phyloP scores from a whole-genome alignment of 306 rosid genomes.

The Lotus japonicus region DNA sequence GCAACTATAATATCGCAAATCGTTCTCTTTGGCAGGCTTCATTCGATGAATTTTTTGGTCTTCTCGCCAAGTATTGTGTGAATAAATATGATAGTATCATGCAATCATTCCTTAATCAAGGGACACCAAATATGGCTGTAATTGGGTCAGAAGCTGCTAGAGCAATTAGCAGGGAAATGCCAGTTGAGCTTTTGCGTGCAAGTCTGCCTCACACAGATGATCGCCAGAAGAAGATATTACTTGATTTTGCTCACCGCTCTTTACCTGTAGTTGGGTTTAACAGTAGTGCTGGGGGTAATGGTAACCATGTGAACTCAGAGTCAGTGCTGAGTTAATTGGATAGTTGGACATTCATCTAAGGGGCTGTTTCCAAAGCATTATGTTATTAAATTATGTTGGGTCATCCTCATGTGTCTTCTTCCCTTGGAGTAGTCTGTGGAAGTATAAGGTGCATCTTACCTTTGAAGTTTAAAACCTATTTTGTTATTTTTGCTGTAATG shows the following conservation, averaged over 20 bases:
- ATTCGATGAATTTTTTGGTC: slow-evolving; percentile 70
- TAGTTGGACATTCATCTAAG: slow-evolving; percentile 12
- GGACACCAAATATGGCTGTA: slow-evolving; percentile 40
- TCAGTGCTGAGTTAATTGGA: slow-evolving; percentile 44
- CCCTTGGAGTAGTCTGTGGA: slow-evolving; percentile 26
- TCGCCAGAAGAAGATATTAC: slow-evolving; percentile 55
- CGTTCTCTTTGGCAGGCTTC: slow-evolving; percentile 96
- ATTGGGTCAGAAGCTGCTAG: slow-evolving; percentile 61
- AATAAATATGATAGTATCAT: slow-evolving; percentile 67
- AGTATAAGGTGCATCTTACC: slow-evolving; percentile 29
- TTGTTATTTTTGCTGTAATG: slow-evolving; percentile 20
- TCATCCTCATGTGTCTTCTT: slow-evolving; percentile 11
- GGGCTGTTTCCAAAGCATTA: slow-evolving; percentile 13
- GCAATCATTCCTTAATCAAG: slow-evolving; percentile 58
- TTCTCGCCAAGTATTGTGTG: slow-evolving; percentile 75
- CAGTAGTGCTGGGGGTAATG: slow-evolving; percentile 42
- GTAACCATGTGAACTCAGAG: slow-evolving; percentile 50
- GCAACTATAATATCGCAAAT: slow-evolving; percentile 55
- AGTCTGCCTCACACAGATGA: slow-evolving; percentile 94
- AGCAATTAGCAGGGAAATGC: slow-evolving; percentile 84
- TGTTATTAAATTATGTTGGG: slow-evolving; percentile 10
- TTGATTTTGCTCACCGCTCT: slow-evolving; percentile 85
- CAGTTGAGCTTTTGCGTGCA: slow-evolving; percentile 89
- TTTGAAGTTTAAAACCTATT: slow-evolving; percentile 29
- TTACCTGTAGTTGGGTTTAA: slow-evolving; percentile 59